phyloP scores from a whole-genome alignment of 2,329 filamentous ascomycete species.

The Grosmannia clavigera region DNA sequence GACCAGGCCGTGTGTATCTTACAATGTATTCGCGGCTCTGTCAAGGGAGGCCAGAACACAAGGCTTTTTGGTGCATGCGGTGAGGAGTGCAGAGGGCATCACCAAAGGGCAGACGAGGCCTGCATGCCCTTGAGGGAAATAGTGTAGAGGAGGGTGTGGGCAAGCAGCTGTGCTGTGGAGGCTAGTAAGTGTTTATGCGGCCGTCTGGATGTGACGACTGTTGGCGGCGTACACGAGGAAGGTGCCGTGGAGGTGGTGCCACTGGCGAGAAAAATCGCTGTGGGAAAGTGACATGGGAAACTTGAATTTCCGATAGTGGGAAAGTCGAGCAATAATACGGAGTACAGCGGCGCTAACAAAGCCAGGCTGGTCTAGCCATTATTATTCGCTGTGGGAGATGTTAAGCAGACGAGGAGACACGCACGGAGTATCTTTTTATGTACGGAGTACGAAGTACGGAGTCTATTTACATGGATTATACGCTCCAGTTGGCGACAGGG shows the following conservation, averaged over 20 bases:
- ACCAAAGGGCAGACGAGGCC: background rate
- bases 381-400: background rate
- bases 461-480: no score
- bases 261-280: background rate
- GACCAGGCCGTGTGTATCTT: background rate
- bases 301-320: constrained; percentile 4
- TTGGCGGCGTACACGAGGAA: background rate
- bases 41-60: background rate
- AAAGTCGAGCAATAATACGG: background rate
- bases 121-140: background rate
- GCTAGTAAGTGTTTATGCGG: background rate
- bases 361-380: background rate
- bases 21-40: background rate
- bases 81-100: background rate
- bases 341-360: background rate
- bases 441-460: no score
- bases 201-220: background rate
- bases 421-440: background rate
- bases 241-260: constrained; percentile 2
- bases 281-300: constrained; percentile 4
- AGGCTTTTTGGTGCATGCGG: background rate
- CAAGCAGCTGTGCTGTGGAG: background rate
- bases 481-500: no score
- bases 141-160: background rate
- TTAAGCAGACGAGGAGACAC: background rate